Percentiles rank a stretch among this genome's conserved stretches.
Conservation (phyloP, 176 grass and related monocot species). For the Themeda triandra region DNA sequence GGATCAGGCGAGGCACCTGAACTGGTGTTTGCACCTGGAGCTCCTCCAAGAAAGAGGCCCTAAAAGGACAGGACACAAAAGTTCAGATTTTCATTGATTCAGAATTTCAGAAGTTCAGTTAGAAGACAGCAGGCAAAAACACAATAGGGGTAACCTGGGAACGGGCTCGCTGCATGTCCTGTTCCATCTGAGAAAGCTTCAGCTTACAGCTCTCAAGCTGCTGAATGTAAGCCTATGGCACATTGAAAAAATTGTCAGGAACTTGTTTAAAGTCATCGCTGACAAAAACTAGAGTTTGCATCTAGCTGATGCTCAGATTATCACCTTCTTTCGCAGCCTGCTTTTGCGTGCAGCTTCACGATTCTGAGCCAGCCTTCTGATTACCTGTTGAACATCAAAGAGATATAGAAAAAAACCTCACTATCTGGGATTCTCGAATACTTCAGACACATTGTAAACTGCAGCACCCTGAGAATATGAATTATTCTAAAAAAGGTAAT, state of each 20-base stretch:
- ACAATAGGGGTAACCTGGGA: conserved; percentile 52
- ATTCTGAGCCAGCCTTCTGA: conserved; percentile 90
- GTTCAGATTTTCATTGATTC: conserved; percentile 19
- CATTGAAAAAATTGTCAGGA: conserved; percentile 1
- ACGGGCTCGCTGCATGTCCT: conserved; percentile 70
- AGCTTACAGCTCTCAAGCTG: conserved; percentile 78
- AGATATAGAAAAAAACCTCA: conserved; percentile 4
- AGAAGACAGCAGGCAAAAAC: background rate
- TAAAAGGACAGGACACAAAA: conserved; percentile 20
- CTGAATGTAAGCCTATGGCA: conserved; percentile 67
- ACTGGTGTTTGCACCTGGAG: conserved; percentile 53
- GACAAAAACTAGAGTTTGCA: background rate
- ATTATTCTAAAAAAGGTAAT: background rate
- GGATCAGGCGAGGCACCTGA: conserved; percentile 41
- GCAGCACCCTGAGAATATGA: background rate
- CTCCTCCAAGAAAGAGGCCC: conserved; percentile 70
- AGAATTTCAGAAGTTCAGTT: background rate
- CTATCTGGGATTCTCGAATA: background rate
- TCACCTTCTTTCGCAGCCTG: conserved; percentile 83
- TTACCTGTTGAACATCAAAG: conserved; percentile 33
- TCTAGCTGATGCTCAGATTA: background rate
- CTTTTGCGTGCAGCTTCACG: conserved; percentile 92
- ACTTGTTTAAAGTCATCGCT: background rate
- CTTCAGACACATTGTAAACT: background rate
- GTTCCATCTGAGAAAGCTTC: conserved; percentile 68